These are phyloP conservation scores for Penicillium egyptiacum DNA, from an alignment of 495 filamentous ascomycete species.

Conservation along the genomic window DNA sequence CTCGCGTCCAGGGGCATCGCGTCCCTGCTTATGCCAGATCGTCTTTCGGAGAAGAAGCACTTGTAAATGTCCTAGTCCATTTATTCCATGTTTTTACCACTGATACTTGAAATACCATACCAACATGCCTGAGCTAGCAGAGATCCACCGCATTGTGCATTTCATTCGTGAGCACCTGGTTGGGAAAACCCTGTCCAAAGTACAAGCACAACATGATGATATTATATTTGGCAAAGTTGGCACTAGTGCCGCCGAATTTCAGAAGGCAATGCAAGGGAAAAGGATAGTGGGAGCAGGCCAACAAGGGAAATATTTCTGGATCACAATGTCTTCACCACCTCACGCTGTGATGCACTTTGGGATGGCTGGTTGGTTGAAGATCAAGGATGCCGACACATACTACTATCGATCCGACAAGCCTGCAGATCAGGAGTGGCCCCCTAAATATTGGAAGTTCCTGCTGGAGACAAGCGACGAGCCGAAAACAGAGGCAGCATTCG, in stretches of 20 bases:
- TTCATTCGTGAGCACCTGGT: constrained; percentile 78
- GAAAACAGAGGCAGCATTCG: constrained; percentile 74
- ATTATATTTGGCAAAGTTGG: constrained; percentile 88
- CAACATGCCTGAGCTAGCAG: constrained; percentile 78
- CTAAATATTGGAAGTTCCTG: constrained; percentile 84
- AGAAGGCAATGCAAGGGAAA: constrained; percentile 71
- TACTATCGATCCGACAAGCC: constrained; percentile 71
- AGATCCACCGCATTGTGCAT: constrained; percentile 84
- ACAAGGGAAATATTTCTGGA: constrained; percentile 97
- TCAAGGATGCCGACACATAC: constrained; percentile 69
- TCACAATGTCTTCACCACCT: constrained; percentile 69
- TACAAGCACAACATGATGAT: constrained; percentile 70
- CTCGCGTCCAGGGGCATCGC: neutral
- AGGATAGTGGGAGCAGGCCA: constrained; percentile 71
- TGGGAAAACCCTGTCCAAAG: constrained; percentile 72
- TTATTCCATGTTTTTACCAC: neutral
- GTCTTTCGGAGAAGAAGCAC: neutral
- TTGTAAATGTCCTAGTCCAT: neutral
- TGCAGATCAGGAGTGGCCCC: constrained; percentile 74
- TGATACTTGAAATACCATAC: neutral
- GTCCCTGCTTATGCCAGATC: neutral
- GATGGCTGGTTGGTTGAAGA: constrained; percentile 87
- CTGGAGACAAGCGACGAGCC: constrained; percentile 61
- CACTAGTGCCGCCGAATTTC: constrained; percentile 69
- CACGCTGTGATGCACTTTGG: constrained; percentile 92